Conservation (phyloP, 2,329 filamentous ascomycete genomes). For the Aureobasidium pullulans region DNA sequence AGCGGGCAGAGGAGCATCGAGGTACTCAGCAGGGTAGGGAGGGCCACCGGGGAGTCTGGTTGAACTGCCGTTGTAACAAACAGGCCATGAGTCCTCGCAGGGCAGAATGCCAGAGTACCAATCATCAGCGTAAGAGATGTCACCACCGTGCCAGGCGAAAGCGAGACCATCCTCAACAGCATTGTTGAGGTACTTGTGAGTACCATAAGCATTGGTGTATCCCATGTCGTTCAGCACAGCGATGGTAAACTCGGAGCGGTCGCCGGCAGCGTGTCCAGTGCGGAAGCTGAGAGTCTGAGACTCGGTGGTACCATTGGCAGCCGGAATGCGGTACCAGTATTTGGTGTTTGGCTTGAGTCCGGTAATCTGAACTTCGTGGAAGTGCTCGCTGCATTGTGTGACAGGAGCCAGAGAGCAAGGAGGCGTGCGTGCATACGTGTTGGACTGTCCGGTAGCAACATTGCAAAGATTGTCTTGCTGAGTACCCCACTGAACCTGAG, state of each 20-base stretch:
- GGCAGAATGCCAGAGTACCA: conserved; percentile 46
- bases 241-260: conserved; percentile 35
- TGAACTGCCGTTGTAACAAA: conserved; percentile 46
- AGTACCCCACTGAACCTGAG: conserved; percentile 39
- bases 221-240: conserved; percentile 49
- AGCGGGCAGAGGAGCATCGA: conserved; percentile 35
- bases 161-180: conserved; percentile 38
- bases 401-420: conserved; percentile 40
- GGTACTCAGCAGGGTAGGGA: conserved; percentile 34
- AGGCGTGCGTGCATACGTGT: conserved; percentile 42
- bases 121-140: conserved; percentile 45
- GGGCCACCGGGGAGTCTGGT: conserved; percentile 34
- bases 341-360: conserved; percentile 37
- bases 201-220: conserved; percentile 46
- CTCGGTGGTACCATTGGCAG: conserved; percentile 43
- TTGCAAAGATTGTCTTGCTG: conserved; percentile 27
- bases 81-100: conserved; percentile 40
- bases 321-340: conserved; percentile 46
- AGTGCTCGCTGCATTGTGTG: conserved; percentile 46
- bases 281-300: conserved; percentile 42
- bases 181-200: conserved; percentile 36
- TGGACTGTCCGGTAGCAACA: conserved; percentile 32
- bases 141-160: conserved; percentile 49
- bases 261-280: conserved; percentile 39
- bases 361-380: conserved; percentile 43